Evolutionary conservation across 108 stramenopile genomes (phyloP).

Genomic region (Poteriospumella lacustris): DNA sequence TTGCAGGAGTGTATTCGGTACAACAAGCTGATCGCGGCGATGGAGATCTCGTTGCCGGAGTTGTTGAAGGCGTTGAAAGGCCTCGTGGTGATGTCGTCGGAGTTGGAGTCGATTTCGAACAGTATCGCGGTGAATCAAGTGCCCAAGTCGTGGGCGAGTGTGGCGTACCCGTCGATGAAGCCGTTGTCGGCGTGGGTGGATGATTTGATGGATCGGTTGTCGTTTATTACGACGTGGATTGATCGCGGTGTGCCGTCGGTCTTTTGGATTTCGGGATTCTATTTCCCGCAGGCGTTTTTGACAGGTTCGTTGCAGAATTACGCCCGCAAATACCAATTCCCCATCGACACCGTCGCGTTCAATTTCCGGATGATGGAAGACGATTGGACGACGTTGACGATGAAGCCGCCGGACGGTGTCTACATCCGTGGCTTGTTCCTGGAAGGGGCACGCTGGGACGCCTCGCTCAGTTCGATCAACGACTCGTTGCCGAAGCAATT

Average conservation of each 20-base stretch:
- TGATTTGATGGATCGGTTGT: slow-evolving; percentile 46
- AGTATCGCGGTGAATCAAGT: slow-evolving; percentile 45
- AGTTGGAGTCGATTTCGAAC: slow-evolving; percentile 51
- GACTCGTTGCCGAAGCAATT: slow-evolving; percentile 55
- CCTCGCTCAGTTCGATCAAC: slow-evolving; percentile 23
- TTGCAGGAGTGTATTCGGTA: slow-evolving; percentile 58
- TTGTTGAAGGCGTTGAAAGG: slow-evolving; percentile 54
- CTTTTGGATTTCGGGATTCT: slow-evolving; percentile 60
- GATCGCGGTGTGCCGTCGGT: slow-evolving; percentile 42
- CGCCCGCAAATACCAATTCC: slow-evolving; percentile 43
- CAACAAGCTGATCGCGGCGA: slow-evolving; percentile 49
- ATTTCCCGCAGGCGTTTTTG: slow-evolving; percentile 59
- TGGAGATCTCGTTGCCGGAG: slow-evolving; percentile 44
- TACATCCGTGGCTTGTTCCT: slow-evolving; percentile 57
- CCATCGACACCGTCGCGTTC: slow-evolving; percentile 58
- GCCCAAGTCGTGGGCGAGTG: slow-evolving; percentile 50
- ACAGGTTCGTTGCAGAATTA: slow-evolving; percentile 59
- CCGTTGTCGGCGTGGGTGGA: slow-evolving; percentile 49
- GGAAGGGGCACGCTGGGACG: slow-evolving; percentile 57
- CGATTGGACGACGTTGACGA: slow-evolving; percentile 27
- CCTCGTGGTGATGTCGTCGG: slow-evolving; percentile 58
- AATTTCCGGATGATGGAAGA: slow-evolving; percentile 39
- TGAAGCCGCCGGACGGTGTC: slow-evolving; percentile 42
- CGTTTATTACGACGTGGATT: slow-evolving; percentile 48
- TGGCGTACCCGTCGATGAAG: slow-evolving; percentile 56